These are phyloP conservation scores for Cordyceps javanica DNA, from an alignment of 2,329 filamentous ascomycete species.

Conservation along the genomic window DNA sequence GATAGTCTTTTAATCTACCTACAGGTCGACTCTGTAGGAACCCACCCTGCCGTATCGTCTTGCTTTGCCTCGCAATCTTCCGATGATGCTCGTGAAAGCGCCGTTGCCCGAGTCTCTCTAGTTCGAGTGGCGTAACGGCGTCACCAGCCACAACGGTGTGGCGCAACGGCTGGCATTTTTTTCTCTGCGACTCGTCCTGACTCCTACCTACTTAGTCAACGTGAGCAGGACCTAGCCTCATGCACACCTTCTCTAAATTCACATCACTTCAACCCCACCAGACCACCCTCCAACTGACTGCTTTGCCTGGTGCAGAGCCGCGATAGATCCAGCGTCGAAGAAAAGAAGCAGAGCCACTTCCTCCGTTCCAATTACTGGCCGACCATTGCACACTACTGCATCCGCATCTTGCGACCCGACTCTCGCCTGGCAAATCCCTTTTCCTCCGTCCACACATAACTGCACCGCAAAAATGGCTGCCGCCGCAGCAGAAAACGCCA, in stretches of 20 bases:
- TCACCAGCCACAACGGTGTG: conserved; percentile 15
- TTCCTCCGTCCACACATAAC: not conserved
- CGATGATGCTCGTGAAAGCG: no score
- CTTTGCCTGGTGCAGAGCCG: conserved; percentile 37
- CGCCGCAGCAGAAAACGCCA: conserved; percentile 26
- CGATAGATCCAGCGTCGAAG: conserved; percentile 17
- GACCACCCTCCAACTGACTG: conserved; percentile 13
- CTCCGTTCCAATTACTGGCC: conserved; percentile 14
- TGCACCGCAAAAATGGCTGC: conserved; percentile 27
- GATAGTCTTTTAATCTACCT: no score
- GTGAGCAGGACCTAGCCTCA: conserved; percentile 4
- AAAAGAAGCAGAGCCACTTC: conserved; percentile 24
- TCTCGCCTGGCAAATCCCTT: conserved; percentile 7
- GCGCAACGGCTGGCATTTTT: conserved; percentile 5
- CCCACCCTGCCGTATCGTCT: no score
- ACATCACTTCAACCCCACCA: conserved; percentile 16
- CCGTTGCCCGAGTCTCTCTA: not conserved
- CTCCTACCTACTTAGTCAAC: not conserved
- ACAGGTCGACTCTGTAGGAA: no score
- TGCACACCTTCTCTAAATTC: conserved; percentile 14
- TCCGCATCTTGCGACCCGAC: conserved; percentile 18
- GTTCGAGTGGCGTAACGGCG: conserved; percentile 12
- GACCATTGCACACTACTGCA: conserved; percentile 14
- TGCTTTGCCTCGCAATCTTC: not conserved
- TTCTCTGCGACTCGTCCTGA: no score